Percentiles rank a stretch among this genome's conserved stretches.
phyloP scores from a whole-genome alignment of 768 basidiomycete species.

The Chalciporus pseudorubinellus region DNA sequence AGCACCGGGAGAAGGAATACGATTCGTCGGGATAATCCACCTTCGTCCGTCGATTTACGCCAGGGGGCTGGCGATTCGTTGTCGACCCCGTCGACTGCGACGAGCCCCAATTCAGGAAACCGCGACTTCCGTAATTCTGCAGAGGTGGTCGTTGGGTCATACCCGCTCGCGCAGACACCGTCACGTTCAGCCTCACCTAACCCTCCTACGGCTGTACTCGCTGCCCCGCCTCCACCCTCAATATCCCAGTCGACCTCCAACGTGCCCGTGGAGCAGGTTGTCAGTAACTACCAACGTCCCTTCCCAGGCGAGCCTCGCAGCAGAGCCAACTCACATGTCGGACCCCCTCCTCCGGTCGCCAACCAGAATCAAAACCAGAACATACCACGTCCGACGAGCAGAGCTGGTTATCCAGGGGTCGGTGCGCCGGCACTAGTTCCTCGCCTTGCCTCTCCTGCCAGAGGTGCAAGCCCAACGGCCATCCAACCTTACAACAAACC shows the following conservation, averaged over 20 bases:
- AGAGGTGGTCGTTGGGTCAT: conserved; percentile 73
- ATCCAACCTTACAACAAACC: conserved; percentile 11
- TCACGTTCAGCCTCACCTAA: conserved; percentile 78
- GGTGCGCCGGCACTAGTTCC: conserved; percentile 69
- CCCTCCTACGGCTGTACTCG: conserved; percentile 69
- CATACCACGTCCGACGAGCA: conserved; percentile 52
- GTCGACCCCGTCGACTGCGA: conserved; percentile 24
- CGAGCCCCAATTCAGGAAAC: conserved; percentile 7
- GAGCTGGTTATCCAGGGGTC: conserved; percentile 75
- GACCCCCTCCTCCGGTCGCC: conserved; percentile 27
- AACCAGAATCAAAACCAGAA: conserved; percentile 33
- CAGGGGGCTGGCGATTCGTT: conserved; percentile 25
- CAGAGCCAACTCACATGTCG: conserved; percentile 48
- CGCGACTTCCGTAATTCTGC: conserved; percentile 76
- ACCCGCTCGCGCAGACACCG: conserved; percentile 48
- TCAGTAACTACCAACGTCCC: conserved; percentile 75
- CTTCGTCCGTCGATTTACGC: conserved; percentile 25
- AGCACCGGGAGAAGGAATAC: conserved; percentile 19
- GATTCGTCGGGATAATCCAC: conserved; percentile 23
- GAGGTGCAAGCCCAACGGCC: conserved; percentile 19
- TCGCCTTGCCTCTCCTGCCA: conserved; percentile 60
- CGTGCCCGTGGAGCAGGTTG: conserved; percentile 69
- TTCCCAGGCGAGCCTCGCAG: conserved; percentile 81
- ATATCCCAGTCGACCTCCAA: conserved; percentile 38
- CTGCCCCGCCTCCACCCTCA: conserved; percentile 54